Evolutionary conservation across 352 stramenopile species (phyloP).

Genomic region (Phytophthora sansomeana): DNA sequence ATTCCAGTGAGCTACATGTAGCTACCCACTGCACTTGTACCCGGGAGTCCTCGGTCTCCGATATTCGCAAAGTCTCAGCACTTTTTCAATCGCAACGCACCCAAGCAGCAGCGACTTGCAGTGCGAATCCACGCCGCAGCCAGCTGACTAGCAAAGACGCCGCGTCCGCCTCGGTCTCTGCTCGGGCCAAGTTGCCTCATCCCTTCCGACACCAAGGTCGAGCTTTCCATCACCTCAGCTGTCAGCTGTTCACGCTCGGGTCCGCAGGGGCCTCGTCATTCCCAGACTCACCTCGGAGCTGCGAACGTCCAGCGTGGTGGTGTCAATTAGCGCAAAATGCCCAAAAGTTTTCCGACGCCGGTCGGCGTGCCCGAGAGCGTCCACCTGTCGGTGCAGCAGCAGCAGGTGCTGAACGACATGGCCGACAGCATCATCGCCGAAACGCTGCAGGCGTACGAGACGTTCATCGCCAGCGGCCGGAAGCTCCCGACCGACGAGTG

Average conservation of each 20-base stretch:
- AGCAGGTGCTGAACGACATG: conserved; percentile 50
- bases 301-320: neutral
- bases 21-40: no score
- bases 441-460: conserved; percentile 60
- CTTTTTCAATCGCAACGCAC: neutral
- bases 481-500: conserved; percentile 48
- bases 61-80: neutral
- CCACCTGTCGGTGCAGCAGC: conserved; percentile 30
- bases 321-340: no score
- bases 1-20: neutral
- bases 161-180: no score
- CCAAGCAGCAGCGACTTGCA: no score
- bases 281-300: conserved; percentile 17
- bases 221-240: conserved; percentile 27
- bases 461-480: conserved; percentile 51
- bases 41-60: neutral
- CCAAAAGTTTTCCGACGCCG: conserved; percentile 21
- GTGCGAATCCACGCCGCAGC: neutral
- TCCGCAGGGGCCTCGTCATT: conserved; percentile 22
- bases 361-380: conserved; percentile 29
- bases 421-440: conserved; percentile 65
- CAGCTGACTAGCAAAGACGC: conserved; percentile 18
- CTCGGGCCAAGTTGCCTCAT: conserved; percentile 4
- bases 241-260: conserved; percentile 29
- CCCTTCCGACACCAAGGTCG: conserved; percentile 19